These are phyloP conservation scores for Juglanconis oblonga DNA, from an alignment of 2,329 filamentous ascomycete genomes.

Conservation along the genomic window DNA sequence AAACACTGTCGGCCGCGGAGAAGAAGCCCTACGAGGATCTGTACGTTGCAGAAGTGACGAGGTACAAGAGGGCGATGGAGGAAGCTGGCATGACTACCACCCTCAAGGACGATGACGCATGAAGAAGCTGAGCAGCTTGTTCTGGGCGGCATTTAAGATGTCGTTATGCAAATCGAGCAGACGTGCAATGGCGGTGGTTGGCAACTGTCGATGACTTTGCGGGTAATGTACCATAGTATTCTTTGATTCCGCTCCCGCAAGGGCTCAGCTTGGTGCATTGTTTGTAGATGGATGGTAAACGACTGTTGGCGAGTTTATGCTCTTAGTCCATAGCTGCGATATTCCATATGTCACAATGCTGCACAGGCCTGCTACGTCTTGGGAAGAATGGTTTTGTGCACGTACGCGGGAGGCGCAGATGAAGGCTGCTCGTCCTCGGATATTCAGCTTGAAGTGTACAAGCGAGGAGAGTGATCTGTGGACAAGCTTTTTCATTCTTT, in stretches of 20 bases:
- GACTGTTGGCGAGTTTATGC: constrained; percentile 2
- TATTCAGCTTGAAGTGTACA: too few species aligned
- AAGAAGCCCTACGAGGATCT: constrained; percentile 34
- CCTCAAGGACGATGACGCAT: neutral
- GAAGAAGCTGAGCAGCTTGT: neutral
- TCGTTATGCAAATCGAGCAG: neutral
- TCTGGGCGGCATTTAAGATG: neutral
- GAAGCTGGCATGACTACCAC: neutral
- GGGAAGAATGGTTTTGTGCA: neutral
- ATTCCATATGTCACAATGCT: neutral
- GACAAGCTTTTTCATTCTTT: too few species aligned
- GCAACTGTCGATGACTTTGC: neutral
- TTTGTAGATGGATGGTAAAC: neutral
- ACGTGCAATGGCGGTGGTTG: constrained; percentile 5
- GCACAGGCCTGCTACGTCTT: neutral
- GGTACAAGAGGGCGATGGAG: constrained; percentile 29
- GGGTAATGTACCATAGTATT: constrained; percentile 13
- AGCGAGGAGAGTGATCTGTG: too few species aligned
- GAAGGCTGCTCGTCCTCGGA: neutral
- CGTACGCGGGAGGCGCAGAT: too few species aligned
- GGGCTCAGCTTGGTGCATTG: neutral
- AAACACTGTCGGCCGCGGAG: constrained; percentile 36
- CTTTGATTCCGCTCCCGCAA: constrained; percentile 4
- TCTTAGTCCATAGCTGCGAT: neutral
- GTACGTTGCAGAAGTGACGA: constrained; percentile 26